Percentiles rank a stretch among this genome's conserved stretches.
These are phyloP conservation scores for Angophora floribunda DNA, from an alignment of 345 rosid genomes.

Conservation along the genomic window DNA sequence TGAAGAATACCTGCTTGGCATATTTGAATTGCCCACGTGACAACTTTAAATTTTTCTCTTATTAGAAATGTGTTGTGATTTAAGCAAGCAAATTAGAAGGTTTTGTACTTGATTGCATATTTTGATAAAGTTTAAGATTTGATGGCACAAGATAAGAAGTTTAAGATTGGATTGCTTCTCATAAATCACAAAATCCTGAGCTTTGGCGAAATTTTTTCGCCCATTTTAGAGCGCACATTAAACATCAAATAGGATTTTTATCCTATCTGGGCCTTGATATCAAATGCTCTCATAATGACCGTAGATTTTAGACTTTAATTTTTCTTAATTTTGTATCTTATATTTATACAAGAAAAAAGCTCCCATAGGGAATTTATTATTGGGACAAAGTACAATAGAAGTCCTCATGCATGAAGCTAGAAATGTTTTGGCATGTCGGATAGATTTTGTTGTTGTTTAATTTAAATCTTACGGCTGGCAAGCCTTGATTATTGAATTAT, in stretches of 20 bases:
- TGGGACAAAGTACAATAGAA: too few species aligned
- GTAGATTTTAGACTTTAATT: fast-evolving
- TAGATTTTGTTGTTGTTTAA: too few species aligned
- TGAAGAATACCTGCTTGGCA: neutral
- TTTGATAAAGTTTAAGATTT: neutral
- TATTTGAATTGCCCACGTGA: neutral
- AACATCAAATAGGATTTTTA: neutral
- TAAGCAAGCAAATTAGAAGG: neutral
- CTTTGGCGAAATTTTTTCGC: neutral
- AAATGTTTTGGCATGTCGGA: neutral
- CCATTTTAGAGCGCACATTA: neutral
- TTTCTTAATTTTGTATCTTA: neutral
- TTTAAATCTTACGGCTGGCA: neutral
- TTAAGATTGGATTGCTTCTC: neutral
- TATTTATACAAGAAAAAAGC: neutral
- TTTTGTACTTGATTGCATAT: neutral
- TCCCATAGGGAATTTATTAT: neutral
- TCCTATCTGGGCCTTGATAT: neutral
- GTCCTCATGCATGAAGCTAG: neutral
- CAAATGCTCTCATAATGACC: neutral
- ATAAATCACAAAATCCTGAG: neutral
- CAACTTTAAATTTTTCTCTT: neutral
- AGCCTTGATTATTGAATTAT: neutral
- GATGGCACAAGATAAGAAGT: neutral
- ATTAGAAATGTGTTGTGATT: too few species aligned